Base-by-base conservation (phyloP, 345 rosid species). In the Pistacia integerrima region DNA sequence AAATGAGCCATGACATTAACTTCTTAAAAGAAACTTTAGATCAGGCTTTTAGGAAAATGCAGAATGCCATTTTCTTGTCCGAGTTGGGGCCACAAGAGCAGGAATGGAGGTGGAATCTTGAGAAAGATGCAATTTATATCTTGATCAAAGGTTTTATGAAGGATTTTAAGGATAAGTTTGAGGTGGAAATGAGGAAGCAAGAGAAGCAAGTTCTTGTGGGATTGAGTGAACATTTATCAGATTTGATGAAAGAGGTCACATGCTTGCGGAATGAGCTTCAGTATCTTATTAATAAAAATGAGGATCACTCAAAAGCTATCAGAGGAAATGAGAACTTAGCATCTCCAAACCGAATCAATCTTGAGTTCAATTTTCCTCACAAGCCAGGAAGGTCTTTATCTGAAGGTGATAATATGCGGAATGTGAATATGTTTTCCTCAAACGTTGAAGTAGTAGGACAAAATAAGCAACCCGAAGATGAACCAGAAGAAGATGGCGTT, bases 31-130 rank as follows among this genome's bases (percentile, higher is more conserved):
- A 85, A 56, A 93, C 98, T 13, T 73, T 91, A 76, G 95, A 93
- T 82, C 81, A 89, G 51, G 97, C 97, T 51, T 93, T 94, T 56
- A 92, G 84, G 54, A 91, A 88, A 87, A 92, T 94, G 97, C 90
- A 89, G 74, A 84, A 78, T 41, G 91, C 92, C 2, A 86, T 89
- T 35, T 84, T 87, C 82, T 78, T 85, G 80, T 89, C 94, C 0
- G 94, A 92, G 59, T 64, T 85, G 30, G 90, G 88, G 52, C 97
- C 94, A 0, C 72, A 70, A 22, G 98, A 91, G 82, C 90, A 89
- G 81, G 86, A 83, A 73, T 89, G 90, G 93, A 86, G 80, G 81
- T 91, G 87, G 89, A 70, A 77, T 0, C 72, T 91, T 11, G 98
- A 92, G 87, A 89, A 76, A 81, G 87, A 84, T 7, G 73, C 86